phyloP scores from a whole-genome alignment of 352 stramenopile genomes.

The Phytophthora agathidicida region DNA sequence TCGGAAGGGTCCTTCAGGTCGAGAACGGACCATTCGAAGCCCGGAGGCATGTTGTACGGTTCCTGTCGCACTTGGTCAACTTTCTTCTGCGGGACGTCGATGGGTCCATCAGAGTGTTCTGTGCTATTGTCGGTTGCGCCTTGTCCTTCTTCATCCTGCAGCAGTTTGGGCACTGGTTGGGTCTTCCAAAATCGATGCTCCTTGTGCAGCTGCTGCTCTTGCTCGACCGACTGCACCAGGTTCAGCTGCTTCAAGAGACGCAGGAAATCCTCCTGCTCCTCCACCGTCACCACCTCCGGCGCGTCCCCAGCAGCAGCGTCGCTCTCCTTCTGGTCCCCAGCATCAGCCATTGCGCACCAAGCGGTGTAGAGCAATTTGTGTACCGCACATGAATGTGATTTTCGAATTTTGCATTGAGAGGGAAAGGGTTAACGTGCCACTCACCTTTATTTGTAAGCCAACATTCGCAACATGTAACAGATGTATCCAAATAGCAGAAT shows the following conservation, averaged over 20 bases:
- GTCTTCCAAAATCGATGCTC: slow-evolving; percentile 93
- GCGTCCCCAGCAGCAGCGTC: slow-evolving; percentile 4
- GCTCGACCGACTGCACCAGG: slow-evolving; percentile 38
- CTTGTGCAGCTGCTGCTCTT: slow-evolving; percentile 33
- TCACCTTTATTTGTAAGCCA: too few relatives aligned
- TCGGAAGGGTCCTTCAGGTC: slow-evolving; percentile 88
- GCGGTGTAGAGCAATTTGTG: too few relatives aligned
- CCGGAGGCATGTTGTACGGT: slow-evolving; percentile 96
- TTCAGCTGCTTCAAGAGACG: slow-evolving; percentile 70
- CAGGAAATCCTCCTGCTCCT: slow-evolving; percentile 79
- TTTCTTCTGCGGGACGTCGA: slow-evolving; percentile 91
- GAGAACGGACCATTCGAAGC: slow-evolving; percentile 94
- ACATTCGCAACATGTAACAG: too few relatives aligned
- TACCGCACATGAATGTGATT: too few relatives aligned
- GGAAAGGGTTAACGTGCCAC: too few relatives aligned
- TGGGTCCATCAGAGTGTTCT: slow-evolving; percentile 70
- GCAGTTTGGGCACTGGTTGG: slow-evolving; percentile 83
- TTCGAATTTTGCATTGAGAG: too few relatives aligned
- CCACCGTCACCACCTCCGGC: slow-evolving; percentile 46
- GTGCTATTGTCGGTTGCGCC: not conserved
- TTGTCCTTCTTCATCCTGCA: slow-evolving; percentile 10
- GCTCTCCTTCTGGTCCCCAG: slow-evolving; percentile 2
- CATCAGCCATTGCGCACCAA: too few relatives aligned
- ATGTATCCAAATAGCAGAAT: too few relatives aligned
- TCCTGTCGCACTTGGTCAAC: slow-evolving; percentile 90